Base-by-base conservation (phyloP, 2,329 filamentous ascomycete species). In the Fusarium transvaalense region DNA sequence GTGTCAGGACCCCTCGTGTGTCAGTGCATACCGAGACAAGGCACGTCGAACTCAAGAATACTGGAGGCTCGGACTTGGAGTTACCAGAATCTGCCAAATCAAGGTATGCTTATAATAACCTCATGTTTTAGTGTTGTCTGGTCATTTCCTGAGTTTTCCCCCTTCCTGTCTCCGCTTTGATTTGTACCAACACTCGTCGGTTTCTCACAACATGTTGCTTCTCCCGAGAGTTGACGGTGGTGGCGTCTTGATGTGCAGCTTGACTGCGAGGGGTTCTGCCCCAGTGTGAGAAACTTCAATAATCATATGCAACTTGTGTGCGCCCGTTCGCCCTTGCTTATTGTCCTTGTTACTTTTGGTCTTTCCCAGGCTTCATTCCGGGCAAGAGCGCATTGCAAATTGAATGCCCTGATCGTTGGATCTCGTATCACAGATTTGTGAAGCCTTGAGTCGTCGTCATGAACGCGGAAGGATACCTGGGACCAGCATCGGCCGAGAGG, bases 201-300 rank as follows among this genome's bases (percentile, higher is more conserved):
- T 62, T 56, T 41, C 38, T 52, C 46, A 37, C 23, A 47, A 45
- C 51, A 41, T 41, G 61, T 42, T 56, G 37, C 38, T 10, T 52
- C 25, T 35, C 35, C 43, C 21, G 32, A 55, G 56, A 56, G 51
- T 66, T 39, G 53, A 64, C 53, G 58, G 53, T 25, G 68, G 64
- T 72, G 71, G 71, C 55, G 68, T 68, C 27, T 56, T 56, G 55
- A 52, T 66, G 61, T 47, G 57, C 42, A 47, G 38, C 37, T 64
- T 56, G 47, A 55, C 25, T 45, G 43, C 39, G 43, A 68, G 46
- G 55, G 51, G 46, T 45, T 55, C 53, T 64, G 58, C 71, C 56
- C 61, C 68, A 66, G 39, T 51, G 61, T 60, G 38, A 68, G 52
- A 56, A 50, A 38, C 34, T 59, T 57, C 53, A 35, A 61, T 51